Conservation (phyloP, 257 asterid genomes). For the Penstemon eatonii region DNA sequence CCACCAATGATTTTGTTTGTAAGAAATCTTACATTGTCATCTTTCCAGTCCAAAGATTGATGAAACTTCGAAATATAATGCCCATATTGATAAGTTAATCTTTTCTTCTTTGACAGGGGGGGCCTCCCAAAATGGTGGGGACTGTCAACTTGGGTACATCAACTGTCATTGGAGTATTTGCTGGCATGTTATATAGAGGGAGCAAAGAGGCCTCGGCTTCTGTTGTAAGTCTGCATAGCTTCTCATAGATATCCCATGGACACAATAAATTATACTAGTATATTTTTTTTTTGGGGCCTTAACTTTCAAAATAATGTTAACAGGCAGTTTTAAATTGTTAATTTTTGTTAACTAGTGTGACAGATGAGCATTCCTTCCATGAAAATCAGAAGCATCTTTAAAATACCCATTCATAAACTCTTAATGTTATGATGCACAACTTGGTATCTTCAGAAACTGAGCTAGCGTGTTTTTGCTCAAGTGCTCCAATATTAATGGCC, state of each 20-base stretch:
- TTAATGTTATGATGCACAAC: not conserved
- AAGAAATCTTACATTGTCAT: not conserved
- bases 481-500: not conserved
- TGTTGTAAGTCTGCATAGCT: conserved; percentile 60
- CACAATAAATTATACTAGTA: no score
- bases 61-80: conserved; percentile 13
- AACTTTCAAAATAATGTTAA: not conserved
- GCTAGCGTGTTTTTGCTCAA: not conserved
- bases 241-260: no score
- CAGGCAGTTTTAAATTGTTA: not conserved
- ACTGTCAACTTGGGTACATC: conserved; percentile 92
- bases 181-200: conserved; percentile 94
- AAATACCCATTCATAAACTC: not conserved
- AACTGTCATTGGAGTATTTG: conserved; percentile 79
- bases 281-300: not conserved
- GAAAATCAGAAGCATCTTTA: not conserved
- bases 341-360: not conserved
- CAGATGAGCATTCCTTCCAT: not conserved
- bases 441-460: conserved; percentile 11
- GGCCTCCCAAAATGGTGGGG: conserved; percentile 58
- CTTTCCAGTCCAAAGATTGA: conserved; percentile 4
- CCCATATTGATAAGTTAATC: conserved; percentile 15
- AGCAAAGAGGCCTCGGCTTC: conserved; percentile 99
- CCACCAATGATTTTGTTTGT: conserved; percentile 10
- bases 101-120: conserved; percentile 45